Conservation (phyloP, 2,329 filamentous ascomycete genomes). For the Colletotrichum sp. region DNA sequence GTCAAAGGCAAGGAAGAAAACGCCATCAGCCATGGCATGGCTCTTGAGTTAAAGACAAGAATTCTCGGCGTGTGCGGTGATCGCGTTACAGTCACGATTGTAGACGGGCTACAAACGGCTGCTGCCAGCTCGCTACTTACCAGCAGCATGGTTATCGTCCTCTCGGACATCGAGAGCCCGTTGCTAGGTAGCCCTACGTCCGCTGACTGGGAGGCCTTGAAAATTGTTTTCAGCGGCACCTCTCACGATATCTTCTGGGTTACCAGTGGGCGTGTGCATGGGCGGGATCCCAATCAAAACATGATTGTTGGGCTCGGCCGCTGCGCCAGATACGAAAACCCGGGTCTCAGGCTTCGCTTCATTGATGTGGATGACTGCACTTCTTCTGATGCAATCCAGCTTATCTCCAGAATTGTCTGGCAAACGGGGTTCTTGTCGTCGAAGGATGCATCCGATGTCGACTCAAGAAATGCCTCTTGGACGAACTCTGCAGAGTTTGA, state of each 20-base stretch:
- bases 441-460: background rate
- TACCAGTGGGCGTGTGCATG: slow-evolving; percentile 17
- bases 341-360: background rate
- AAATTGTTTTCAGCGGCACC: slow-evolving; percentile 7
- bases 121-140: background rate
- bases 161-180: slow-evolving; percentile 12
- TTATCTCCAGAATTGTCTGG: background rate
- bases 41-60: background rate
- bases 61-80: background rate
- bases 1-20: background rate
- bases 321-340: background rate
- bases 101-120: background rate
- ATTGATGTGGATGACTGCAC: background rate
- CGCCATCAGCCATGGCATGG: background rate
- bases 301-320: slow-evolving; percentile 18
- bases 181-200: slow-evolving; percentile 37
- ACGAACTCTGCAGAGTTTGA: background rate
- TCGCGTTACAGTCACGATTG: background rate
- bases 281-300: slow-evolving; percentile 20
- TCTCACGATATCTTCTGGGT: slow-evolving; percentile 24
- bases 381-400: background rate
- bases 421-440: background rate
- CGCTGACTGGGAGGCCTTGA: slow-evolving; percentile 25
- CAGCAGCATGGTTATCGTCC: background rate
- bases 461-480: background rate